Evolutionary conservation across 768 basidiomycete genomes (phyloP).

Genomic region (Trametes elegans): DNA sequence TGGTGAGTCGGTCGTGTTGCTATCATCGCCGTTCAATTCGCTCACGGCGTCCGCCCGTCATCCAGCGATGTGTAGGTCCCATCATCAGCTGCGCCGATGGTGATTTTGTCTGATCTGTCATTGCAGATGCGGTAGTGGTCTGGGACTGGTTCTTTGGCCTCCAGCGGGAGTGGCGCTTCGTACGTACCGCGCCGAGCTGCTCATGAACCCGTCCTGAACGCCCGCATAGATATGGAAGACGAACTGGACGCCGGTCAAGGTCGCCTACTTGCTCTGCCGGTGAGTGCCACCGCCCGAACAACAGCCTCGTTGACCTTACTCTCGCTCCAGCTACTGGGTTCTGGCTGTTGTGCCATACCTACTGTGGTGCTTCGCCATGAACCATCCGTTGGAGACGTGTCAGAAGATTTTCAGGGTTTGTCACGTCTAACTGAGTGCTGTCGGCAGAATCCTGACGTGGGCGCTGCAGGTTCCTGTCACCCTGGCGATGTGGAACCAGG

Average conservation of each 20-base stretch:
- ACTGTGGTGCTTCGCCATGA: conserved; percentile 70
- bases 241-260: conserved; percentile 80
- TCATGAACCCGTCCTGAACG: conserved; percentile 7
- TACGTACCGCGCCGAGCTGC: conserved; percentile 33
- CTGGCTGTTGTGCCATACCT: conserved; percentile 77
- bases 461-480: conserved; percentile 66
- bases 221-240: conserved; percentile 73
- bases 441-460: neutral
- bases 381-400: conserved; percentile 64
- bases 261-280: conserved; percentile 84
- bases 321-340: conserved; percentile 68
- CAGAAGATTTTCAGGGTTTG: conserved; percentile 66
- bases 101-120: conserved; percentile 6
- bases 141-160: conserved; percentile 87
- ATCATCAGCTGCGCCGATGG: neutral
- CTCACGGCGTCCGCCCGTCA: neutral
- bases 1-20: conserved; percentile 51
- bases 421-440: neutral
- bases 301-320: neutral
- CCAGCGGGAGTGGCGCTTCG: conserved; percentile 75
- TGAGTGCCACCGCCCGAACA: conserved; percentile 35
- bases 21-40: neutral
- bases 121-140: conserved; percentile 70
- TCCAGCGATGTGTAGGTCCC: conserved; percentile 44
- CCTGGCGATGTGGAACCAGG: conserved; percentile 86